phyloP scores from a whole-genome alignment of 768 basidiomycete species.

The Scleroderma citrinum region DNA sequence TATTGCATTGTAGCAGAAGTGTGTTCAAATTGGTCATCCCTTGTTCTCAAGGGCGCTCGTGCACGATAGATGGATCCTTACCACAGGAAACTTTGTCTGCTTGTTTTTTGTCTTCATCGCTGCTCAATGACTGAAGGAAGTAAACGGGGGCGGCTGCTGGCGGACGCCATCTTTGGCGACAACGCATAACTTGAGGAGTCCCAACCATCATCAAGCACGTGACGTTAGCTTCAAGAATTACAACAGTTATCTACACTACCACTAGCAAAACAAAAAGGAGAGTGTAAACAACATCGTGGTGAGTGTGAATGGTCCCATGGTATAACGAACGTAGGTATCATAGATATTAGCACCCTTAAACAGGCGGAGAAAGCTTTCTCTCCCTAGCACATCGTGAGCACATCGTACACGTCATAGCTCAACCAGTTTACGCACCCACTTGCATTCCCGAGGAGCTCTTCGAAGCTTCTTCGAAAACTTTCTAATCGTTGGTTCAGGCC shows the following conservation, averaged over 20 bases:
- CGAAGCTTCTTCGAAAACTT: conserved; percentile 18
- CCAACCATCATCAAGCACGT: neutral
- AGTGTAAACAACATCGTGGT: neutral
- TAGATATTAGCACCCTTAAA: no score
- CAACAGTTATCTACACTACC: neutral
- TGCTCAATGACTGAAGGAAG: neutral
- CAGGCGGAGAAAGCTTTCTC: no score
- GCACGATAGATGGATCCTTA: conserved; percentile 35
- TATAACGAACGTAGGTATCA: no score
- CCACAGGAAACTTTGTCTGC: conserved; percentile 87
- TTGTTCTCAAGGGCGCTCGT: neutral
- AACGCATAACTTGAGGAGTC: neutral
- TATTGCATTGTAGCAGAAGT: neutral
- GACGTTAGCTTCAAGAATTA: no score
- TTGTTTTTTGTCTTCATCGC: conserved; percentile 88
- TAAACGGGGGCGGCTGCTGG: neutral
- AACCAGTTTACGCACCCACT: neutral
- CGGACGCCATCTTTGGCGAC: neutral
- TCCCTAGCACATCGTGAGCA: no score
- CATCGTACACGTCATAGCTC: neutral
- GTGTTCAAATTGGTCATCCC: neutral
- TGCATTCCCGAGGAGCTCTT: conserved; percentile 23
- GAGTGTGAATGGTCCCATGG: no score
- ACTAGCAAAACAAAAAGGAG: neutral
- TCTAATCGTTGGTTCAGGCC: conserved; percentile 7